Base-by-base conservation (phyloP, 1,284 basidiomycete species). In the Amylostereum chailletii region DNA sequence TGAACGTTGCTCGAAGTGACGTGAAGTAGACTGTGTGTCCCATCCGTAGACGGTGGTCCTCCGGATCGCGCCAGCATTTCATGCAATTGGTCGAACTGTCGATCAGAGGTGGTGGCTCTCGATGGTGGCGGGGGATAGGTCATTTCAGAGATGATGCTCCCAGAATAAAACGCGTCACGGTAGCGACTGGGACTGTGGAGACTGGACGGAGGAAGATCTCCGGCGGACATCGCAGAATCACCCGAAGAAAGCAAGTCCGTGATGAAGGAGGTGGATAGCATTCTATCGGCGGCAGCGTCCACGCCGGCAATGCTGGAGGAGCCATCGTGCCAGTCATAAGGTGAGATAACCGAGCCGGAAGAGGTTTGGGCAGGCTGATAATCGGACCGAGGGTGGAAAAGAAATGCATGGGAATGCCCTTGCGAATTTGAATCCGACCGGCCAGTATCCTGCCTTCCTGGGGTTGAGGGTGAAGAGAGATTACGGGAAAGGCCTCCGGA, bases 191-290 rank as follows among this genome's bases (percentile, higher is more conserved):
- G 30, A 46, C 7, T 29, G 10, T 27, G 34, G 43, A 34, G 9
- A 29, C 27, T 47, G 33, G 11, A 26, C 33, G 9, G 31, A 37
- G 9, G 37, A 41, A 58, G 61, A 36, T 57, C 60, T 48, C 67
- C 67, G 41, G 55, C 26, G 36, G 55, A 48, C 10, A 46, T 47
- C 2, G 47, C 27, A 7, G 55, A 49, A 30, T 40, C 3, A 4
- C 49, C 37, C 19, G 57, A 56, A n/a, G 60, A 58, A 5, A 83
- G 69, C n/a, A 82, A 63, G 9, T 71, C 70, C 8, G 79, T 81
- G 53, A 83, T 81, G 60, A 82, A 76, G 2, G 76, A 74, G 3
- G 81, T 80, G 3, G 78, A 72, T 10, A 83, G 69, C 43, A 81
- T 64, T 19, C 72, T 67, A 56, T 79, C 76, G 56, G 81, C 78